A percentile compares a stretch with the other conserved stretches of the same genome.
These are phyloP conservation scores for Cinchona pubescens DNA, from an alignment of 257 asterid genomes.

Conservation along the genomic window DNA sequence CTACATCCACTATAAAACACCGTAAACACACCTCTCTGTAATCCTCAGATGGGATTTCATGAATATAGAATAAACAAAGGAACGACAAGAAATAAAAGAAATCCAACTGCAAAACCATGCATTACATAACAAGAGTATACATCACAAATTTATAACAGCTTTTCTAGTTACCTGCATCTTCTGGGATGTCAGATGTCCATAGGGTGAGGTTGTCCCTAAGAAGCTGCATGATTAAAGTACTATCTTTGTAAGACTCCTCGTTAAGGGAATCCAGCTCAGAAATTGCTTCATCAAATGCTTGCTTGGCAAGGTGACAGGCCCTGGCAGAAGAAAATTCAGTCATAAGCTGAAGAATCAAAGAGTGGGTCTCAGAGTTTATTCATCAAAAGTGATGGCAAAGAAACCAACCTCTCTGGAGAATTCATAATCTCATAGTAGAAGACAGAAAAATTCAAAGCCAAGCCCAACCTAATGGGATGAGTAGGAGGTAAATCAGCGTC, in stretches of 20 bases:
- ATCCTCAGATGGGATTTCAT: no score
- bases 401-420: conserved; percentile 76
- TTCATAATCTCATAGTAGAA: conserved; percentile 85
- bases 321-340: conserved; percentile 33
- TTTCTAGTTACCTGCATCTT: conserved; percentile 59
- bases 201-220: conserved; percentile 86
- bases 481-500: conserved; percentile 84
- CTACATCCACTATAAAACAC: neutral
- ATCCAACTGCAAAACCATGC: neutral
- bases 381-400: neutral
- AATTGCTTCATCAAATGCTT: conserved; percentile 95
- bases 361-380: neutral
- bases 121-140: neutral
- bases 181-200: conserved; percentile 89
- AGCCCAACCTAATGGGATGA: conserved; percentile 87
- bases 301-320: conserved; percentile 95
- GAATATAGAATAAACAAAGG: neutral
- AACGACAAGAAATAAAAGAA: neutral
- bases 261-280: conserved; percentile 77
- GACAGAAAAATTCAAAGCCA: conserved; percentile 90
- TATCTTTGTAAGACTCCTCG: conserved; percentile 91
- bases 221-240: conserved; percentile 91
- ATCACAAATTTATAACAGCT: neutral
- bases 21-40: neutral
- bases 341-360: conserved; percentile 8